Evolutionary conservation across 2,329 filamentous ascomycete genomes (phyloP), one percentile per base, ranked within the genome.

Genomic region (Pseudogymnoascus sp.): DNA sequence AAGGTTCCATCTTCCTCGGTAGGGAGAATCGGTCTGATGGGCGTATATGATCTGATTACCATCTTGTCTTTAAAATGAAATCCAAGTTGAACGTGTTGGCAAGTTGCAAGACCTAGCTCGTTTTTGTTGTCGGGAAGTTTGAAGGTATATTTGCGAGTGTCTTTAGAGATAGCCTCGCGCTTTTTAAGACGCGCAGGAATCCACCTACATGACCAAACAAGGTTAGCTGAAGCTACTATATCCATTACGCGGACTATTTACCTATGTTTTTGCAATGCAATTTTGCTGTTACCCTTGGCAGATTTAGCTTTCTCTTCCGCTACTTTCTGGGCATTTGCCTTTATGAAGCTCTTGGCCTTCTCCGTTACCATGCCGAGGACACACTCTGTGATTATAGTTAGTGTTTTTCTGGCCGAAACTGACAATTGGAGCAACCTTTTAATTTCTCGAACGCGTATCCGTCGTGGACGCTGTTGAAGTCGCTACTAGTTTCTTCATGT

Each of bases 21-120:
- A 63, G 62, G 67, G 0, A 77, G 68, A 3, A 80, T 65, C 0
- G 80, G 80, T 9, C 75, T 69, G 0, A 76, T 79, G 0, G 80
- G 80, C 0, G 80, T 81, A 66, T 82, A 82, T 0, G 73, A 73
- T 1, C 80, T 75, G 11, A 80, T 73, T 9, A 82, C 71, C 72
- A 82, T 78, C 58, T 75, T 73, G 64, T 82, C 79, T 41, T 72
- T 67, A 62, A 82, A 72, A 62, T 83, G 79, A 65, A 82, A 81
- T 2, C 80, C 80, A 7, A 82, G 63, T 60, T 80, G 75, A 20
- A 83, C 68, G 64, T 83, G 80, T 66, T 83, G 78, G 60, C 80
- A 78, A 0, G 77, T 82, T 14, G 73, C 74, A 0, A 82, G 68
- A 0, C 79, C 79, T 0, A 82, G 73, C 6, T 74, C 70, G n/a